Conservation (phyloP, 2,329 filamentous ascomycete genomes). For the Aspergillus sojae region DNA sequence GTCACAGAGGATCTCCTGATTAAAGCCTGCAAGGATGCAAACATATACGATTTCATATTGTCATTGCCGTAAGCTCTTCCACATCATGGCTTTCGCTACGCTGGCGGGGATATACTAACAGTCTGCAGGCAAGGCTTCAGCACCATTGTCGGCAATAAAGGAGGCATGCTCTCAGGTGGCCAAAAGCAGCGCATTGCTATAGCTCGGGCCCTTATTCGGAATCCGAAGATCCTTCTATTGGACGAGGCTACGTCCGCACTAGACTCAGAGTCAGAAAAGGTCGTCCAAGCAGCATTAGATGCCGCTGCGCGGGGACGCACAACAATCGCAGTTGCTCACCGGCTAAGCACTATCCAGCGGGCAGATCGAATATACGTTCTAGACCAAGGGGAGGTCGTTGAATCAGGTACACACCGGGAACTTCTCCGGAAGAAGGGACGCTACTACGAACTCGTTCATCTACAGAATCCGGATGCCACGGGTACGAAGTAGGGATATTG, state of each 20-base stretch:
- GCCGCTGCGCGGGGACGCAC: constrained; percentile 61
- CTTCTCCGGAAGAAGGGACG: constrained; percentile 39
- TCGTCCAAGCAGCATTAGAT: constrained; percentile 82
- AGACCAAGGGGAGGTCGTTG: constrained; percentile 42
- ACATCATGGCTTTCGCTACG: not conserved
- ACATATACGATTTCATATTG: constrained; percentile 80
- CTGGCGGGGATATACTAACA: not conserved
- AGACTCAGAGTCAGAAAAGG: constrained; percentile 81
- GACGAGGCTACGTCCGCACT: constrained; percentile 89
- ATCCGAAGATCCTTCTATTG: constrained; percentile 80
- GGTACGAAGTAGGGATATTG: not conserved
- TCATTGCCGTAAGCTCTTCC: constrained; percentile 62
- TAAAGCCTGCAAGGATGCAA: constrained; percentile 24
- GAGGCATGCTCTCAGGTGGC: constrained; percentile 81
- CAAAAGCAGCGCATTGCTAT: constrained; percentile 92
- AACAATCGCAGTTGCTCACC: constrained; percentile 46
- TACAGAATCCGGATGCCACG: constrained; percentile 41
- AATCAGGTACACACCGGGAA: constrained; percentile 47
- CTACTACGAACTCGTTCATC: constrained; percentile 47
- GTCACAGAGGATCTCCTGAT: constrained; percentile 49
- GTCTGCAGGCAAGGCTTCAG: constrained; percentile 61
- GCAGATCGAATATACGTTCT: constrained; percentile 51
- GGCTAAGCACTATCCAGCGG: constrained; percentile 43
- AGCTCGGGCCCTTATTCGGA: constrained; percentile 75
- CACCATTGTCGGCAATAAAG: constrained; percentile 81